These are phyloP conservation scores for Cutaneotrichosporon spelunceum DNA, from an alignment of 1,284 basidiomycete genomes.

Conservation along the genomic window DNA sequence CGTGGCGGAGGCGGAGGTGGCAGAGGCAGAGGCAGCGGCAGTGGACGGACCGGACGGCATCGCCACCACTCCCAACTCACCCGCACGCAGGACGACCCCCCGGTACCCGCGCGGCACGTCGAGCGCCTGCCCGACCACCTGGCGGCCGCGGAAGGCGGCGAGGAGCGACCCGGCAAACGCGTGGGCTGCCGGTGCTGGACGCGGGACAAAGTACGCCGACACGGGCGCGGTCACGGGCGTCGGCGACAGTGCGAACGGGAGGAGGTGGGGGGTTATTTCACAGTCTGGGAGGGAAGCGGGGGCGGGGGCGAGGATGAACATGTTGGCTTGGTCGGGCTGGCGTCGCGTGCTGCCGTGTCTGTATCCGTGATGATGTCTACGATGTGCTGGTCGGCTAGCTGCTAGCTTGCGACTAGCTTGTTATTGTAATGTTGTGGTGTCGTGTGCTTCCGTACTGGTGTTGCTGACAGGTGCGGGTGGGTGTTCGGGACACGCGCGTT, in stretches of 20 bases:
- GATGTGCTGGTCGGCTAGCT: no score
- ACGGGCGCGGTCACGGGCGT: conserved; percentile 22
- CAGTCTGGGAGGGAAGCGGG: no score
- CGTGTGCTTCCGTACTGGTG: no score
- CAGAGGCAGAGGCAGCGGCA: no score
- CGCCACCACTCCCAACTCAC: no score
- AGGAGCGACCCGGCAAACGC: conserved; percentile 19
- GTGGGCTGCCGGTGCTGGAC: conserved; percentile 24
- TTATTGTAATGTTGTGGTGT: no score
- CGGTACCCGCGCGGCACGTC: conserved; percentile 36
- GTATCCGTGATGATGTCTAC: no score
- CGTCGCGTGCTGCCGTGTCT: no score
- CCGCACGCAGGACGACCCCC: conserved; percentile 32
- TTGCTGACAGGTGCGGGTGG: no score
- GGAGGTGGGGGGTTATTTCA: conserved; percentile 35
- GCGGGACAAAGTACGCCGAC: conserved; percentile 36
- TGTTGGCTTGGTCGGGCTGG: no score
- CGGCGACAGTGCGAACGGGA: conserved; percentile 42
- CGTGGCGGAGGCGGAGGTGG: neutral
- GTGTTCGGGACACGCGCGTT: neutral
- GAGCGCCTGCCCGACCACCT: conserved; percentile 36
- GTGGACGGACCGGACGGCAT: no score
- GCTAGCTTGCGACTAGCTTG: no score
- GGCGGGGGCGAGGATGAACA: conserved; percentile 15
- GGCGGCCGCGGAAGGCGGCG: conserved; percentile 43